Evolutionary conservation across 169 alveolate species (phyloP).

Genomic region (Plasmodium malariae): DNA sequence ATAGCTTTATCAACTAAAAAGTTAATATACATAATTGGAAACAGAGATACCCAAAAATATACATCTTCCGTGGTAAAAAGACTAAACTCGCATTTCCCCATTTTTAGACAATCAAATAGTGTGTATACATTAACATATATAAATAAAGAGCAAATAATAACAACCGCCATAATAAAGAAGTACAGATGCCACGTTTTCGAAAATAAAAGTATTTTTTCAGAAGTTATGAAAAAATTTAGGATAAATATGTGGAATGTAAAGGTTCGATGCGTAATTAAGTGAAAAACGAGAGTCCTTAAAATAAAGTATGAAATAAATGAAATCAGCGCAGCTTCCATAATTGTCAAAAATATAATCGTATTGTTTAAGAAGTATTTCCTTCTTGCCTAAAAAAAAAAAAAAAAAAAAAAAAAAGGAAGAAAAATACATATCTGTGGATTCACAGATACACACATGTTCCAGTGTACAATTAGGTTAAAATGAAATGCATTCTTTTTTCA

Average conservation of each 20-base stretch:
- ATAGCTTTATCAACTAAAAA: conserved; percentile 37
- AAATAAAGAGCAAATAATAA: conserved; percentile 29
- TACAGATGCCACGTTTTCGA: conserved; percentile 72
- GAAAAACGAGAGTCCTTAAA: conserved; percentile 4
- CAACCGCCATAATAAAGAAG: conserved; percentile 43
- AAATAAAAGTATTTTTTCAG: conserved; percentile 61
- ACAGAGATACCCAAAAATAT: conserved; percentile 67
- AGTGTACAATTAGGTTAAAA: not conserved
- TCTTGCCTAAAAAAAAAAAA: conserved; percentile 54
- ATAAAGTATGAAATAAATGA: conserved; percentile 48
- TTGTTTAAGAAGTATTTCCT: conserved; percentile 70
- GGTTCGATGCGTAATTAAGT: conserved; percentile 47
- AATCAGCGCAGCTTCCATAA: conserved; percentile 37
- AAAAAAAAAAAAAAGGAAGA: not conserved
- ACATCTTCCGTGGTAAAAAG: conserved; percentile 26
- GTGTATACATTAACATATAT: conserved; percentile 63
- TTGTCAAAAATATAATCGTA: conserved; percentile 54
- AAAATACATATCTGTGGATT: not conserved
- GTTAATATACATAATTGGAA: conserved; percentile 54
- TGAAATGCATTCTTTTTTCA: not conserved
- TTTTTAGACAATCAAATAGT: conserved; percentile 46
- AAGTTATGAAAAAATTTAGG: conserved; percentile 41
- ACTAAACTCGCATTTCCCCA: conserved; percentile 69
- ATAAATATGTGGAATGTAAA: conserved; percentile 73
- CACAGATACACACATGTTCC: not conserved